Evolutionary conservation across 2,329 filamentous ascomycete species (phyloP).

Genomic region (Aspergillus sergii): DNA sequence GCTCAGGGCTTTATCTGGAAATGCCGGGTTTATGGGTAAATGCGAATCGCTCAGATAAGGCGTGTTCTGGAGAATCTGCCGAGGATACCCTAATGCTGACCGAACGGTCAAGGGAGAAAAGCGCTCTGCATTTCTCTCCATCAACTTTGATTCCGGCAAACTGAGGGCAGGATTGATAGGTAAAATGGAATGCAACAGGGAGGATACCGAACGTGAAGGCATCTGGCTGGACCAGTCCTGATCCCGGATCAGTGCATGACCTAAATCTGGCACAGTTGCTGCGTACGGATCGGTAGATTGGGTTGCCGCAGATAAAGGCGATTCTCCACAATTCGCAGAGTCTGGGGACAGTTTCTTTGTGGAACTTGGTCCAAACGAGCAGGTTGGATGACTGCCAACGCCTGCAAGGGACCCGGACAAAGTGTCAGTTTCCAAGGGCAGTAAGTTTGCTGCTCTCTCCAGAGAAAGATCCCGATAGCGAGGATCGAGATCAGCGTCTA

Average conservation of each 20-base stretch:
- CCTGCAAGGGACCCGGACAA: conserved; percentile 27
- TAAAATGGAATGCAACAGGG: conserved; percentile 33
- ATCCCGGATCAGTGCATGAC: conserved; percentile 17
- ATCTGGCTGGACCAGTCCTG: conserved; percentile 17
- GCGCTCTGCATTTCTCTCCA: conserved; percentile 9
- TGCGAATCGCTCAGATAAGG: conserved; percentile 26
- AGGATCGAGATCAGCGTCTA: conserved; percentile 20
- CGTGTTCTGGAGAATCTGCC: conserved; percentile 12
- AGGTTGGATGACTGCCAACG: conserved; percentile 26
- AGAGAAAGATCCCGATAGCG: conserved; percentile 14
- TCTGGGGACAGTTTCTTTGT: conserved; percentile 12
- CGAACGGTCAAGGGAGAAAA: conserved; percentile 15
- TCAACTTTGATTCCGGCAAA: conserved; percentile 9
- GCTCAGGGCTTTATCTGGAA: conserved; percentile 18
- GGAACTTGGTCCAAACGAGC: conserved; percentile 13
- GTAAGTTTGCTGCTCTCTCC: conserved; percentile 6
- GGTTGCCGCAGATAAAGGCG: conserved; percentile 18
- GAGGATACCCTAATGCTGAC: conserved; percentile 14
- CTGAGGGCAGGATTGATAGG: conserved; percentile 35
- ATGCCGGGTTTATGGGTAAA: conserved; percentile 35
- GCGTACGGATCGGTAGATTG: conserved; percentile 18
- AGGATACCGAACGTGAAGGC: conserved; percentile 19
- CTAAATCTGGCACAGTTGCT: conserved; percentile 14
- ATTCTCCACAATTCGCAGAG: conserved; percentile 15
- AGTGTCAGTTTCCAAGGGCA: conserved; percentile 9